phyloP scores from a whole-genome alignment of 805 yeast species.

The Cyberlindnera lachancei region DNA sequence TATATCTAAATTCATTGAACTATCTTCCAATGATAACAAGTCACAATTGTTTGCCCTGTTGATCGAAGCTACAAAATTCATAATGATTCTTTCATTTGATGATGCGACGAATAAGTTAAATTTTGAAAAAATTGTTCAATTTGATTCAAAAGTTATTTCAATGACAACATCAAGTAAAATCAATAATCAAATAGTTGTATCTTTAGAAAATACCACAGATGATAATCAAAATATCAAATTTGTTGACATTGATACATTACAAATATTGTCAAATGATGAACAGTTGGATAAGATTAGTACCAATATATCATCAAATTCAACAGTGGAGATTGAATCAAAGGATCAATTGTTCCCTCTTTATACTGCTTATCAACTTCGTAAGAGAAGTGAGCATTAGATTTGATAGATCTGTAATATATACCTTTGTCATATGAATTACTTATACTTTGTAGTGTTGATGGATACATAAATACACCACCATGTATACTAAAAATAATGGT shows the following conservation, averaged over 20 bases:
- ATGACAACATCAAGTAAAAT: constrained; percentile 27
- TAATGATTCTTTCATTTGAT: constrained; percentile 26
- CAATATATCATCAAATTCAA: constrained; percentile 10
- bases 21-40: too few relatives aligned
- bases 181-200: constrained; percentile 26
- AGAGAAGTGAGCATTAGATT: constrained; percentile 62
- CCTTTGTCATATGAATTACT: too few relatives aligned
- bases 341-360: constrained; percentile 39
- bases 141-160: constrained; percentile 25
- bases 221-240: constrained; percentile 11
- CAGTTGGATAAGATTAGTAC: constrained; percentile 25
- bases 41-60: constrained; percentile 33
- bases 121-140: constrained; percentile 24
- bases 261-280: constrained; percentile 27
- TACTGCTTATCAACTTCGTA: constrained; percentile 44
- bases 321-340: constrained; percentile 16
- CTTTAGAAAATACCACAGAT: constrained; percentile 31
- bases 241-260: constrained; percentile 19
- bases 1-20: constrained; percentile 27
- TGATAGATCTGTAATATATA: too few relatives aligned
- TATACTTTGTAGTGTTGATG: too few relatives aligned
- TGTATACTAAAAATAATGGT: too few relatives aligned
- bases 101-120: constrained; percentile 13
- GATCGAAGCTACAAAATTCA: constrained; percentile 43
- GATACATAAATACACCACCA: too few relatives aligned